These are phyloP conservation scores for Chrysoporthe austroafricana DNA, from an alignment of 2,329 filamentous ascomycete species.

Conservation along the genomic window DNA sequence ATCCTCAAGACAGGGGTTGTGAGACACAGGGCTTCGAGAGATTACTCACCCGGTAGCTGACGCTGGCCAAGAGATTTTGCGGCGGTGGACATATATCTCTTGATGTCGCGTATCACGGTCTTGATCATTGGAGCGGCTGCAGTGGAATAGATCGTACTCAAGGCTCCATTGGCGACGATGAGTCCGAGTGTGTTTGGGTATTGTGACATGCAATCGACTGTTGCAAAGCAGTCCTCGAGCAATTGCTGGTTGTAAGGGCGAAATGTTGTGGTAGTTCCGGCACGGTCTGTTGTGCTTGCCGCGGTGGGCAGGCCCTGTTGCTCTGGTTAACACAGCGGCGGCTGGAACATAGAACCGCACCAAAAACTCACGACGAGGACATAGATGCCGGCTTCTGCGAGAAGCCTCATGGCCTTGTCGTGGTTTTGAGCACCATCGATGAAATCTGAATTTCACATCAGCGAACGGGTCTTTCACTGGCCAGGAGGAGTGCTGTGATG, in stretches of 20 bases:
- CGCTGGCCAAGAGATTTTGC: constrained; percentile 19
- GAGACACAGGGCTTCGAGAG: background rate
- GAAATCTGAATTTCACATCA: constrained; percentile 12
- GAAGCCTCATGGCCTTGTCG: constrained; percentile 24
- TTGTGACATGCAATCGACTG: constrained; percentile 34
- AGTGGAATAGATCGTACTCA: constrained; percentile 26
- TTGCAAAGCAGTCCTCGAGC: constrained; percentile 32
- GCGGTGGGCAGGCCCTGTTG: constrained; percentile 23
- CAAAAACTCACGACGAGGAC: constrained; percentile 34
- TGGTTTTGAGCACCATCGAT: constrained; percentile 22
- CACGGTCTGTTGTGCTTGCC: constrained; percentile 18
- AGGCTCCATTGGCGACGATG: constrained; percentile 31
- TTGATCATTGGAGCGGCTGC: constrained; percentile 31
- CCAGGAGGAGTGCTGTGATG: background rate
- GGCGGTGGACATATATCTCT: constrained; percentile 34
- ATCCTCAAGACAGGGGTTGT: background rate
- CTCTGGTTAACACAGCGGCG: background rate
- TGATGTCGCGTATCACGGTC: constrained; percentile 35
- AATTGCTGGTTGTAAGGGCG: constrained; percentile 31
- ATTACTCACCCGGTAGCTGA: constrained; percentile 17
- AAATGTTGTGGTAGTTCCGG: constrained; percentile 25
- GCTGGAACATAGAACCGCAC: background rate
- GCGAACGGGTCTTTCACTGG: background rate
- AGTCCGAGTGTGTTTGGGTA: constrained; percentile 38
- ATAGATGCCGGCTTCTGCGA: constrained; percentile 33